These are phyloP conservation scores for Camellia granthamiana DNA, from an alignment of 148 eudicot species.

Conservation along the genomic window DNA sequence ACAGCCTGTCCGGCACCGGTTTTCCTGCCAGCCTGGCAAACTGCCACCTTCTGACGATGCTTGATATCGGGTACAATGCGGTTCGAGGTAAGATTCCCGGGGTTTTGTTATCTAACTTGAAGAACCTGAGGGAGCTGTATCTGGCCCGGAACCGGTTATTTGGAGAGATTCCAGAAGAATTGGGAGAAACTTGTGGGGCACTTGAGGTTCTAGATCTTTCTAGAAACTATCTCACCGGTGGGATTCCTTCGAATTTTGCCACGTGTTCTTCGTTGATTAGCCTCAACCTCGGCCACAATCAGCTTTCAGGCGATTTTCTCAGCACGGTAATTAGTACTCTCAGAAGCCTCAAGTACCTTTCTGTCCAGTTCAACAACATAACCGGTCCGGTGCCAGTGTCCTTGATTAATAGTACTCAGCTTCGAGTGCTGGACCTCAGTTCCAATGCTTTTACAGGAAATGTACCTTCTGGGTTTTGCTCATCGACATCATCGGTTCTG, in stretches of 20 bases:
- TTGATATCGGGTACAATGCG: constrained; percentile 34
- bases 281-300: constrained; percentile 39
- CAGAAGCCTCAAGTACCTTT: constrained; percentile 35
- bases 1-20: constrained; percentile 27
- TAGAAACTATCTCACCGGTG: constrained; percentile 30
- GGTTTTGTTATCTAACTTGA: constrained; percentile 25
- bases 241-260: constrained; percentile 33
- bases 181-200: constrained; percentile 29
- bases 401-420: constrained; percentile 30
- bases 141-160: constrained; percentile 35
- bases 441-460: constrained; percentile 40
- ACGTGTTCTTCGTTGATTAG: constrained; percentile 31
- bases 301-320: constrained; percentile 42
- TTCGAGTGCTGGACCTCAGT: constrained; percentile 47
- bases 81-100: constrained; percentile 32
- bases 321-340: constrained; percentile 32
- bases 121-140: constrained; percentile 25
- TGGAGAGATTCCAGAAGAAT: constrained; percentile 38
- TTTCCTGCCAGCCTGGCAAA: constrained; percentile 31
- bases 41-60: constrained; percentile 32
- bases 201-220: constrained; percentile 50
- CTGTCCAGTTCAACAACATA: constrained; percentile 38
- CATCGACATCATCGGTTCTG: constrained; percentile 21
- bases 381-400: constrained; percentile 37
- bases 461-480: constrained; percentile 43